Evolutionary conservation across 2,329 filamentous ascomycete genomes (phyloP), one percentile per base, ranked within the genome.

Genomic region (Sclerotinia borealis): DNA sequence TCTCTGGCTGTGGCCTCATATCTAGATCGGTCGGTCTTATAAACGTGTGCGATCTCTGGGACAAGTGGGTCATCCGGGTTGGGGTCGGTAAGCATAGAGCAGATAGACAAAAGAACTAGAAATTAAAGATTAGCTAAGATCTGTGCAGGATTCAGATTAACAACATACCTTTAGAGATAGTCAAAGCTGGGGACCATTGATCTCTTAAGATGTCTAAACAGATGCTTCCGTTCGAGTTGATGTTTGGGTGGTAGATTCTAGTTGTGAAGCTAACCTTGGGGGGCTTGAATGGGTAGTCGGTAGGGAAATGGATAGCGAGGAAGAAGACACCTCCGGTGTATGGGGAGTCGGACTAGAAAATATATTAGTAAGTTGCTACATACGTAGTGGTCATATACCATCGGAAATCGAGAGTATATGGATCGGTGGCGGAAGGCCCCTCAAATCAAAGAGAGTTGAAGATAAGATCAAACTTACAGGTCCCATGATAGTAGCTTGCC

Each of bases 231-330:
- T 99, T 99, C 71, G 70, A 96, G 87, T 99, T 99, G 92, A 99
- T 99, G 82, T 99, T 99, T 75, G 95, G 95, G 82, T 99, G 95
- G 79, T 99, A 99, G 83, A 99, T 98, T 77, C 93, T 90, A 70
- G 95, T 99, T 73, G 92, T 98, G 86, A 99, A 99, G 89, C 97
- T 97, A 80, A 99, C 93, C 87, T 99, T 99, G 72, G 95, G 95
- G 68, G 95, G 95, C 89, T 99, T 99, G 86, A 99, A 99, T 48
- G 95, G 95, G 81, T 99, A 99, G 84, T 99, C 95, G 84, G 95
- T 99, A 72, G 95, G 95, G 85, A 99, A 98, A 81, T 97, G 92
- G 76, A 99, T 99, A 72, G 90, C 89, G 71, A 99, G 86, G 87
- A 99, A 99, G 85, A 99, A 99, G 73, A 99, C 93, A 76, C 95